Evolutionary conservation across 1,284 basidiomycete species (phyloP), one percentile per base, ranked within the genome.

Genomic region (Lentinula novae-zelandiae): DNA sequence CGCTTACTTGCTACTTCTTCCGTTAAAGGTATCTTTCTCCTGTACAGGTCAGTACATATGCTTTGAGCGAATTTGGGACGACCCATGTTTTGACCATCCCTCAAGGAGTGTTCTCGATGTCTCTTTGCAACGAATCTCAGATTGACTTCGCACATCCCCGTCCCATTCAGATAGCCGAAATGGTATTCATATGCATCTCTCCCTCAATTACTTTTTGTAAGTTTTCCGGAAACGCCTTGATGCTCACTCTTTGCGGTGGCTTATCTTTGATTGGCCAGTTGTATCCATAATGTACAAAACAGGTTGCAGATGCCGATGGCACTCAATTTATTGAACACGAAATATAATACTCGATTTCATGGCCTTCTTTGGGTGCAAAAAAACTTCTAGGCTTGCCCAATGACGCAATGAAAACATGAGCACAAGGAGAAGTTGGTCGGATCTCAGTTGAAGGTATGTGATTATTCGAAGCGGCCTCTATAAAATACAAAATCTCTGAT

Each of bases 331-430:
- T 40, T 20, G 17, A 15, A 1, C 8, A 27, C 17, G 3, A 38
- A 38, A 3, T 22, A 44, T 42, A 44, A 12, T 54, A 27, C n/a
- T 44, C 53, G 53, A 5, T 55, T 27, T 31, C 17, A 27, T 55
- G 40, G 22, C 31, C 42, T 7, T 52, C 48, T 31, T 27, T 27
- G 27, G 27, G 27, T 27, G 22, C 15, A 40, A 27, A n/a, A 42
- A 42, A 42, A 34, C 42, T 13, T 39, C 31, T 46, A 46, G 44
- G 44, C n/a, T 44, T 46, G 51, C 51, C 40, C 34, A 36, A 61
- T 61, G 60, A 61, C 60, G 54, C 54, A 61, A 61, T 57, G 46
- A n/a, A 51, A 50, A 49, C 59, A 54, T 60, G 40, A 36, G 40
- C 48, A 52, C 48, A 58, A 52, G 20, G 57, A 33, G 48, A 34